A percentile compares a stretch with the other conserved stretches of the same genome.
These are phyloP conservation scores for Nitzschia inconspicua DNA, from an alignment of 108 stramenopile species.

Conservation along the genomic window DNA sequence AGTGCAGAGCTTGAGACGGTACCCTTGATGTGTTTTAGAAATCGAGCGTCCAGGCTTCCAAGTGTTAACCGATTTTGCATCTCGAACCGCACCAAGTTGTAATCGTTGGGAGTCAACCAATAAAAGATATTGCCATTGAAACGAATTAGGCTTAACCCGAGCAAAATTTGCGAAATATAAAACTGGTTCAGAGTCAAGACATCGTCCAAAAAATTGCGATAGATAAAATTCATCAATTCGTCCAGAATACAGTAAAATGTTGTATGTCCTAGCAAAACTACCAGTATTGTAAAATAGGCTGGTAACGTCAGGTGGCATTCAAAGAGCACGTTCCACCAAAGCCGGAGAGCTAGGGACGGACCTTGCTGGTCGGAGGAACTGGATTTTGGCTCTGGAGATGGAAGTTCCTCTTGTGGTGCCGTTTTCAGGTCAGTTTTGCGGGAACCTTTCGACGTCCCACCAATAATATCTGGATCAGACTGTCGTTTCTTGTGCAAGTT, in stretches of 20 bases:
- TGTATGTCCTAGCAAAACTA: background rate
- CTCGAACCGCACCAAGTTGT: constrained; percentile 1
- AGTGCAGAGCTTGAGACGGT: background rate
- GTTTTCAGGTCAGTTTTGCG: too few species aligned
- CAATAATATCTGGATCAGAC: background rate
- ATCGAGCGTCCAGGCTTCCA: background rate
- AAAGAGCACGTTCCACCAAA: background rate
- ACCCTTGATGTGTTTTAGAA: background rate
- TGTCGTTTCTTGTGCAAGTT: background rate
- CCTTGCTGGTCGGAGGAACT: too few species aligned
- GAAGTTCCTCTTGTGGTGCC: too few species aligned
- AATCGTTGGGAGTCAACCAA: background rate
- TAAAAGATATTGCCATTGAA: constrained; percentile 5
- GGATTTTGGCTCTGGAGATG: too few species aligned
- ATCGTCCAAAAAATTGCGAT: background rate
- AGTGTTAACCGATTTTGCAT: constrained; percentile 4
- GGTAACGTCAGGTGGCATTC: background rate
- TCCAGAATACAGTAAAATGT: background rate
- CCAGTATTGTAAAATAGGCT: background rate
- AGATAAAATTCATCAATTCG: background rate
- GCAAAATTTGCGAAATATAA: background rate
- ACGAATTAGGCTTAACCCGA: background rate
- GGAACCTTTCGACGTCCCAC: too few species aligned
- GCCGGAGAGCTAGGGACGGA: too few species aligned
- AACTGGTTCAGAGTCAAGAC: background rate